Percentiles rank a stretch among this genome's conserved stretches.
phyloP scores from a whole-genome alignment of 257 asterid genomes.

The Solanum corneliomulleri region DNA sequence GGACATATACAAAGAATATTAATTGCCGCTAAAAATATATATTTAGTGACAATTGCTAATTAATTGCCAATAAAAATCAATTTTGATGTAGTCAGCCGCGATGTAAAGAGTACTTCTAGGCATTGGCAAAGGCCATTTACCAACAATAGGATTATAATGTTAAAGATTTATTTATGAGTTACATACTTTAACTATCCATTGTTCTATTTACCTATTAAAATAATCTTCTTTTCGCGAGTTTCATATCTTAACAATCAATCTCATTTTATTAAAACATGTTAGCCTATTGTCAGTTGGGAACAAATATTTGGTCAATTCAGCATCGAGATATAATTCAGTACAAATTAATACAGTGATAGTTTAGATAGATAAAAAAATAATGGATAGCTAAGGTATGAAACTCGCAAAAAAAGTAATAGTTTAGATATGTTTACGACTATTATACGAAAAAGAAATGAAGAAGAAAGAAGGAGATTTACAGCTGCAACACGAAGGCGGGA shows the following conservation, averaged over 20 bases:
- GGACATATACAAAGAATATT: accelerated
- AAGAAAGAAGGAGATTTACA: constrained; percentile 18
- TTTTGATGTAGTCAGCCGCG: not conserved
- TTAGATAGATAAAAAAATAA: no score
- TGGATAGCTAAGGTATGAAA: no score
- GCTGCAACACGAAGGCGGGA: constrained; percentile 30
- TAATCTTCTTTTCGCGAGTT: not conserved
- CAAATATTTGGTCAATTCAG: not conserved
- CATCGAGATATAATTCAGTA: not conserved
- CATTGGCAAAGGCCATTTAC: not conserved
- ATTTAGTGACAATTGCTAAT: no score
- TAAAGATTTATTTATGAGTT: not conserved
- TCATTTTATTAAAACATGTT: not conserved
- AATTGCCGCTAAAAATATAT: no score
- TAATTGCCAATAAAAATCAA: no score
- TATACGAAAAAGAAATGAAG: no score
- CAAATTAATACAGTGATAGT: not conserved
- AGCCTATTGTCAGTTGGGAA: not conserved
- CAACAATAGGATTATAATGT: not conserved
- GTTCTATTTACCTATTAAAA: not conserved
- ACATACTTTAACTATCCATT: not conserved
- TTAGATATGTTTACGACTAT: no score
- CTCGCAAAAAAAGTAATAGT: no score
- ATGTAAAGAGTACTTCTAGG: not conserved
- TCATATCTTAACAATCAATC: not conserved